Conservation (phyloP, 495 filamentous ascomycete genomes). For the Filosporella fistucella region DNA sequence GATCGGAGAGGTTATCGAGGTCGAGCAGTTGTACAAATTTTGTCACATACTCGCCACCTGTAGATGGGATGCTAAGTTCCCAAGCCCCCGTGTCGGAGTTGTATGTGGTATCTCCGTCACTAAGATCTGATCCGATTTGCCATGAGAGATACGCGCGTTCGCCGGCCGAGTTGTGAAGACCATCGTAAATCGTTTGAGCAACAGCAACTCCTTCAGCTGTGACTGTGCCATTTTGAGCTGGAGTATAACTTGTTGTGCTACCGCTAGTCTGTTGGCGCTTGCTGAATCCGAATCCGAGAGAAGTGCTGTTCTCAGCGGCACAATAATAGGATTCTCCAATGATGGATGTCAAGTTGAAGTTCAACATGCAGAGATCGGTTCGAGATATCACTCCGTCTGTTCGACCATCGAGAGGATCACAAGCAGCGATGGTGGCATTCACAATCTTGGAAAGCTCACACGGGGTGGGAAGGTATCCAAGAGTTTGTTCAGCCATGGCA, state of each 20-base stretch:
- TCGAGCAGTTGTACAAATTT: constrained; percentile 34
- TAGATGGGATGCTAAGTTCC: constrained; percentile 29
- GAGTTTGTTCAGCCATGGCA: constrained; percentile 34
- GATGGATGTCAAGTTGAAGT: constrained; percentile 40
- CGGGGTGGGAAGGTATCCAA: constrained; percentile 43
- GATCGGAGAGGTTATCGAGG: constrained; percentile 26
- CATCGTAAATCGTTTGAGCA: constrained; percentile 34
- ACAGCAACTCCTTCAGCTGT: constrained; percentile 34
- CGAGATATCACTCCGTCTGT: constrained; percentile 48
- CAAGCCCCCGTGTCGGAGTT: constrained; percentile 33
- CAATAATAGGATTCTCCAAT: constrained; percentile 48
- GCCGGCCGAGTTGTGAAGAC: constrained; percentile 38
- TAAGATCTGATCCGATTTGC: constrained; percentile 35
- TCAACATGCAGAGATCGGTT: constrained; percentile 46
- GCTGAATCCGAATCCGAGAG: constrained; percentile 14
- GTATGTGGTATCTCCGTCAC: constrained; percentile 38
- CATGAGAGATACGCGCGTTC: constrained; percentile 42
- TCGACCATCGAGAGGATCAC: constrained; percentile 47
- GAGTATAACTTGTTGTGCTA: constrained; percentile 21
- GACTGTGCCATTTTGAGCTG: constrained; percentile 41
- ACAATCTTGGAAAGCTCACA: constrained; percentile 48
- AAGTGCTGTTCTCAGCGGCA: constrained; percentile 28
- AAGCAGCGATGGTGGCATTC: constrained; percentile 44
- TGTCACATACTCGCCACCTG: constrained; percentile 37
- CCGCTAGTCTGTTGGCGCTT: constrained; percentile 12